Base-by-base conservation (phyloP, 192 early-diverging fungal genomes). In the Funneliformis mosseae region DNA sequence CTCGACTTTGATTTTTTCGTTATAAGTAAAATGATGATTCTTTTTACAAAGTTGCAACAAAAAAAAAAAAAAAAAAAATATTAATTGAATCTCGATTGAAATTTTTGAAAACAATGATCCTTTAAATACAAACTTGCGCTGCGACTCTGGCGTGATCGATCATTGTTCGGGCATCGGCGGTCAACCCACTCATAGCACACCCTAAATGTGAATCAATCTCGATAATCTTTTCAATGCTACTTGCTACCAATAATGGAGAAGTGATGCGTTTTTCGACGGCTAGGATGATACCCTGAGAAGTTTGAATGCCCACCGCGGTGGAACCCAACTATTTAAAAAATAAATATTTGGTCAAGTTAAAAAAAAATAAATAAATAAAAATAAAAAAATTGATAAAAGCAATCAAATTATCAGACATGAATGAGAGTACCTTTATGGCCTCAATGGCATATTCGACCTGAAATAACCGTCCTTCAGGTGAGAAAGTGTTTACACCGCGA, bases 371-470 rank as follows among this genome's bases (percentile, higher is more conserved):
- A 43, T 21, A 42, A 68, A 45, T 50, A 45, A 38, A 50, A 14
- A 16, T 41, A 4, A 42, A 70, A 70, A 2, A 42, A 42, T 25
- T 10, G 28, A 27, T 23, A 27, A 18, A 55, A 75, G 10, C 25
- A 50, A n/a, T n/a, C 6, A 25, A 39, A 33, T 75, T 1, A 33
- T 42, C 0, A 25, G 50, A 41, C 21, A 39, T 60, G 38, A 41
- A 66, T 42, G 8, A 16, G 70, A 33, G 21, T 41, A 96, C 95
- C 91, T 99, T 99, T 89, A 99, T 99, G 77, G 98, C 97, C 83
- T 99, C 98, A 84, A 99, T 96, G 67, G 97, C 98, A 85, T 99
- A 99, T 89, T 99, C 98, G 74, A 99, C 98, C 87, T 99, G 98
- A 91, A 99, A 99, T 71, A 99, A 89, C 83, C 98, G 96, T 76